Conservation (phyloP, 192 early-diverging fungal species). For the Podochytrium sp. region DNA sequence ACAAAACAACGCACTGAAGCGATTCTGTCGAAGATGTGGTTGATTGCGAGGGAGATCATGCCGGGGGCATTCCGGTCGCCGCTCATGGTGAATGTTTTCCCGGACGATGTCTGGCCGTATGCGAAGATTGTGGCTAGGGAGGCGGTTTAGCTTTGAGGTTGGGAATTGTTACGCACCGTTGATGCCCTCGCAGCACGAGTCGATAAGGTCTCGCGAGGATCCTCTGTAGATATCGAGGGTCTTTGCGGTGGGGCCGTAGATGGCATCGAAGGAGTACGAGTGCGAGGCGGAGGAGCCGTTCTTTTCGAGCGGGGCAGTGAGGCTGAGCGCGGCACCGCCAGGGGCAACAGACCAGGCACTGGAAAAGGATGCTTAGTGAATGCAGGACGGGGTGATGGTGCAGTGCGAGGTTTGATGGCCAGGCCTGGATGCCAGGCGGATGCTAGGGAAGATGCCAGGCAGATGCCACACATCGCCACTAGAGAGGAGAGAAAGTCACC, state of each 20-base stretch:
- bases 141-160: background rate
- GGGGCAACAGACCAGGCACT: too few species aligned
- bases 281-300: background rate
- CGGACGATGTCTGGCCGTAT: constrained; percentile 96
- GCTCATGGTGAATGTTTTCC: constrained; percentile 84
- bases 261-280: constrained; percentile 12
- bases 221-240: background rate
- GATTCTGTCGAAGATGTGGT: constrained; percentile 64
- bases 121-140: constrained; percentile 90
- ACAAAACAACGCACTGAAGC: constrained; percentile 56
- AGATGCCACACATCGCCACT: background rate
- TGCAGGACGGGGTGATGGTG: too few species aligned
- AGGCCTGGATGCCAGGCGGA: too few species aligned
- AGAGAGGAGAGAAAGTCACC: background rate
- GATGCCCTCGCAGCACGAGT: constrained; percentile 25
- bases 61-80: constrained; percentile 66
- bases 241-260: background rate
- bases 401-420: too few species aligned
- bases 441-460: too few species aligned
- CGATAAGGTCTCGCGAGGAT: constrained; percentile 4
- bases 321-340: too few species aligned
- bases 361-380: too few species aligned
- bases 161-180: constrained; percentile 17
- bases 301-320: background rate
- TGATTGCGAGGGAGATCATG: constrained; percentile 69